phyloP scores from a whole-genome alignment of 1,139 yeast genomes.

The Blastobotrys raffinosifermentans region DNA sequence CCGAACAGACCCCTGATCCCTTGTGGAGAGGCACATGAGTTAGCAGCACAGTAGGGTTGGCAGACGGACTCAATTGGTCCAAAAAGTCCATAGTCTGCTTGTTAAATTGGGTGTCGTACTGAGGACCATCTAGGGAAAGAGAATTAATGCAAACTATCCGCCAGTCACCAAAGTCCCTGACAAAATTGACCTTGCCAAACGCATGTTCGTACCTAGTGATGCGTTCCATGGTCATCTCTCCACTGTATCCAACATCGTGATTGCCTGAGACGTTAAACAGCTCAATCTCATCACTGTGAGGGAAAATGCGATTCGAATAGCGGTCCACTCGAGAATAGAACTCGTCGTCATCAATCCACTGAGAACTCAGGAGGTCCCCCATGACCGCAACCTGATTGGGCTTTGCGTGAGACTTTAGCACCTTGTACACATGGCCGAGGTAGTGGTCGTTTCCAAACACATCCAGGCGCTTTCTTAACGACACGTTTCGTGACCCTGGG shows the following conservation, averaged over 20 bases:
- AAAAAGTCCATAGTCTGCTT: constrained; percentile 69
- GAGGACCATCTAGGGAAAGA: constrained; percentile 85
- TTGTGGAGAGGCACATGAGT: constrained; percentile 91
- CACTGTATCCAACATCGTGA: constrained; percentile 93
- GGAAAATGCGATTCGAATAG: constrained; percentile 42
- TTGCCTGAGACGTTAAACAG: constrained; percentile 86
- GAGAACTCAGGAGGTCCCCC: constrained; percentile 93
- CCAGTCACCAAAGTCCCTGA: constrained; percentile 56
- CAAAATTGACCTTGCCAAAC: constrained; percentile 82
- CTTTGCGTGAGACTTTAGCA: constrained; percentile 53
- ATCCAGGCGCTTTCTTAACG: constrained; percentile 66
- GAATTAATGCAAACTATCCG: constrained; percentile 82
- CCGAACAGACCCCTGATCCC: constrained; percentile 71
- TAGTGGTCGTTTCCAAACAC: constrained; percentile 84
- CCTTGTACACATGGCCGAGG: constrained; percentile 71
- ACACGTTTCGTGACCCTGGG: constrained; percentile 65
- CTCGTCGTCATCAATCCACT: constrained; percentile 88
- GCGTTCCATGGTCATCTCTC: constrained; percentile 91
- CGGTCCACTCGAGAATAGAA: constrained; percentile 72
- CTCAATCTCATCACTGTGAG: constrained; percentile 27
- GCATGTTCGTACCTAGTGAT: constrained; percentile 66
- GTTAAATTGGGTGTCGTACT: constrained; percentile 64
- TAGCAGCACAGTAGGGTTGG: constrained; percentile 74
- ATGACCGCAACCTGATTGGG: constrained; percentile 84
- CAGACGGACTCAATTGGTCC: constrained; percentile 46